phyloP scores from a whole-genome alignment of 305 asterid genomes.

The Withania somnifera region DNA sequence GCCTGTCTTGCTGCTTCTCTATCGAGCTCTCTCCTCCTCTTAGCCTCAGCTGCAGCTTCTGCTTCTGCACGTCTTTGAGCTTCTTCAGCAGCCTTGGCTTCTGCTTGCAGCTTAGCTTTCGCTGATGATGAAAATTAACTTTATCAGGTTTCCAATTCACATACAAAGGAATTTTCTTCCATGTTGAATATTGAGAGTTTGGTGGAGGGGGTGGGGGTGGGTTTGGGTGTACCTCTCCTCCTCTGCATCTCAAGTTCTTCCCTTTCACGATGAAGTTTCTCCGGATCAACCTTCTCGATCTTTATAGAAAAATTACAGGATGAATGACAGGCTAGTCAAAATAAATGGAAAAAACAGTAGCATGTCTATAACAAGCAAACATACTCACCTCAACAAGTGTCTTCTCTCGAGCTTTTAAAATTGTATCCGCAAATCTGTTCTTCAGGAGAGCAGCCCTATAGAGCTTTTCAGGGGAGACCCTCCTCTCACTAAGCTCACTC shows the following conservation, averaged over 20 bases:
- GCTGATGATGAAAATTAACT: conserved; percentile 30
- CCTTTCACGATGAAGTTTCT: conserved; percentile 69
- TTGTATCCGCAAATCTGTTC: conserved; percentile 63
- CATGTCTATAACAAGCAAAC: background rate
- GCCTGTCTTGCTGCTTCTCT: conserved; percentile 94
- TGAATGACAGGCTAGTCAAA: background rate
- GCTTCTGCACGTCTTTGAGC: conserved; percentile 75
- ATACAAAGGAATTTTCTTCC: background rate
- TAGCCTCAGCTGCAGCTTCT: conserved; percentile 75
- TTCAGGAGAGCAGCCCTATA: conserved; percentile 76
- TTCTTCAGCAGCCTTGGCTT: conserved; percentile 94
- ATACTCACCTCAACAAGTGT: conserved; percentile 57
- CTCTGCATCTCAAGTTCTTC: conserved; percentile 82
- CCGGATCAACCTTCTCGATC: conserved; percentile 73
- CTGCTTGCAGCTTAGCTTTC: conserved; percentile 87
- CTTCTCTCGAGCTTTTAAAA: conserved; percentile 81
- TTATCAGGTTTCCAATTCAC: background rate
- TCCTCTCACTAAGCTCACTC: conserved; percentile 40
- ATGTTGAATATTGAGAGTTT: background rate
- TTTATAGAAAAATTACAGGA: conserved; percentile 13
- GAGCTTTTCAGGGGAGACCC: conserved; percentile 66
- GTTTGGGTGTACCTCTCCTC: conserved; percentile 72
- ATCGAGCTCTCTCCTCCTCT: conserved; percentile 65
- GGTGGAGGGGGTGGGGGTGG: background rate
- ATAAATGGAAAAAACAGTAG: background rate